Base-by-base conservation (phyloP, 495 filamentous ascomycete species). In the Penicillium salamii region DNA sequence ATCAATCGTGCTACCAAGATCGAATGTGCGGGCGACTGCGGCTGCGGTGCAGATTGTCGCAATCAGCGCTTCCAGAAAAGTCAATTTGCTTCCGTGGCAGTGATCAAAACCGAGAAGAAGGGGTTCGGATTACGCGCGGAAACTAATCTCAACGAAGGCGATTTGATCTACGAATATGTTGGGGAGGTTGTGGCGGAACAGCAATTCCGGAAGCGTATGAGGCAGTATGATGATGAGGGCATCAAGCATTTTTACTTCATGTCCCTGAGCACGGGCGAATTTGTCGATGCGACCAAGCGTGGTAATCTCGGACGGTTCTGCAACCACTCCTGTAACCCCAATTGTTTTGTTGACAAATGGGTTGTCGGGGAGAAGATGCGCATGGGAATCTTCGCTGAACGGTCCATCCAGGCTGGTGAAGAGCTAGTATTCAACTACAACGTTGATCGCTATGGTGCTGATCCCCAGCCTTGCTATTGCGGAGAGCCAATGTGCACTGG, bases 401-500 rank as follows among this genome's bases (percentile, higher is more conserved):
- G 91, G 51, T 77, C 80, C 59, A 88, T 99, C 57, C 81, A 84
- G 57, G 83, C 87, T 2, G 95, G 93, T 33, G 93, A 99, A 67
- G 93, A 99, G 66, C 76, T 99, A 26, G 91, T 96, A n/a, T 99
- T 99, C 77, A 96, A 99, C 74, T 99, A 99, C 79, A 99, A 99
- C 55, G 93, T 99, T 45, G 93, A 99, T 65, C 85, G 93, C 50
- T 99, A 99, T 60, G 93, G 93, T 49, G 91, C 93, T 26, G 90
- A 97, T 58, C 91, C 93, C 41, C 91, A 97, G 68, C 89, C 87
- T 9, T 99, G 93, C 68, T 97, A 97, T 64, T 99, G 93, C 69
- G 91, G 84, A 48, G 93, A 99, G 67, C 76, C 86, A 5, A 97
- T 97, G 64, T 99, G 93, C 70, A 87, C 89, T 12, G 93, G 93